Percentiles rank a stretch among this genome's conserved stretches.
These are phyloP conservation scores for Hymenoscyphus infarciens DNA, from an alignment of 2,329 filamentous ascomycete genomes.

Conservation along the genomic window DNA sequence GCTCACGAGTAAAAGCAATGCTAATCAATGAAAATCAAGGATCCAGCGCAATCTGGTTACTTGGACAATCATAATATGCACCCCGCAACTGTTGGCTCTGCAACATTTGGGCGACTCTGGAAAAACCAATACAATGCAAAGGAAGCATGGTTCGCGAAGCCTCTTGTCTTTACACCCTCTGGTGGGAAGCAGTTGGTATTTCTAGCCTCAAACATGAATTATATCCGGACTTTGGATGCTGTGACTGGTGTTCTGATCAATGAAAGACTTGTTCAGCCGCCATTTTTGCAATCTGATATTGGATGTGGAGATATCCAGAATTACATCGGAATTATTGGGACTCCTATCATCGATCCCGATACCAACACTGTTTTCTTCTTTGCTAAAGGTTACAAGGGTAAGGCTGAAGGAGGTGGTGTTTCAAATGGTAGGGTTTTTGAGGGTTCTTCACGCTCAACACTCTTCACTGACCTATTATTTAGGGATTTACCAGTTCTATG, in stretches of 20 bases:
- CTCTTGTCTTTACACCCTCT: slow-evolving; percentile 40
- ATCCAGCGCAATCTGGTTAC: no score
- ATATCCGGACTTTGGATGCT: slow-evolving; percentile 37
- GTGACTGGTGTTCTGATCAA: slow-evolving; percentile 37
- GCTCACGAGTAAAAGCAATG: no score
- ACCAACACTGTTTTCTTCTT: slow-evolving; percentile 45
- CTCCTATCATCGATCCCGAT: slow-evolving; percentile 44
- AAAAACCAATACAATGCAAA: slow-evolving; percentile 33
- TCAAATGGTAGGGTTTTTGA: no score
- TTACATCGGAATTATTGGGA: slow-evolving; percentile 45
- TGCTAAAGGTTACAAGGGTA: slow-evolving; percentile 17
- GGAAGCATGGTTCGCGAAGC: slow-evolving; percentile 45
- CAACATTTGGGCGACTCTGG: slow-evolving; percentile 40
- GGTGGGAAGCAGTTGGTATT: slow-evolving; percentile 34
- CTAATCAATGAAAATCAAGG: no score
- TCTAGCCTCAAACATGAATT: slow-evolving; percentile 36
- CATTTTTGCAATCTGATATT: slow-evolving; percentile 48
- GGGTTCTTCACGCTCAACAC: no score
- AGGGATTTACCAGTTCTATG: no score
- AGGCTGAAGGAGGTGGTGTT: no score
- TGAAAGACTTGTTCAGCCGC: slow-evolving; percentile 39
- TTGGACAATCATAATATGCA: slow-evolving; percentile 38
- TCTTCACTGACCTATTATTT: no score
- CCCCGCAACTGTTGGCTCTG: slow-evolving; percentile 35
- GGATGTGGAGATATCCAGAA: slow-evolving; percentile 48